Base-by-base conservation (phyloP, 2,329 filamentous ascomycete species). In the Pseudogymnoascus sp. region DNA sequence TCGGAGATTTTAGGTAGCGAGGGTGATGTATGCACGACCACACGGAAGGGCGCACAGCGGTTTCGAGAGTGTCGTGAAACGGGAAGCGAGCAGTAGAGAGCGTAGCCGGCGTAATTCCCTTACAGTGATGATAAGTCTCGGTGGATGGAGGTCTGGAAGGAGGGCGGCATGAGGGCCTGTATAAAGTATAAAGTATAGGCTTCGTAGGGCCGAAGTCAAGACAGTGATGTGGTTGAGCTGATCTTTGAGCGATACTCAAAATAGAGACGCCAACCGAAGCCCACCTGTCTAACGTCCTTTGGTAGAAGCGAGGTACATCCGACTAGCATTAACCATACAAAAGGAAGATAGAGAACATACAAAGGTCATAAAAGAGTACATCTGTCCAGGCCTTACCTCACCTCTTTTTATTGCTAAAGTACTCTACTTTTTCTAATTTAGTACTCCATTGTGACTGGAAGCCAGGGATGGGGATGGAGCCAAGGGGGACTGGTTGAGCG, bases 231-330 rank as follows among this genome's bases (percentile, higher is more conserved):
- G 50, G 26, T 57, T 57, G 50, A 57, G 50, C 50, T 57, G 50
- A 57, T 57, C 50, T 57, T 33, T 10, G 13, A 26, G n/a, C 50
- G 50, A 57, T 57, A 57, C 50, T 57, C 50, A 57, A 57, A 57
- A 57, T 57, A 57, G 50, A 31, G 50, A 57, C 50, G 50, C 28
- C 50, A 57, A 57, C 50, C 50, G 50, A 57, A 57, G 50, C 10
- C 50, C 50, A 57, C 50, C 50, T 57, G 11, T 57, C 50, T 57
- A 57, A 57, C 50, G 50, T 17, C 17, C n/a, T 57, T 19, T 57
- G 50, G 50, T 33, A 57, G 50, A 57, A 57, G 50, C 50, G 50
- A 57, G 28, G 28, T 57, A 57, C 28, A 33, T 57, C 10, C 6
- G 33, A 8, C 26, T 17, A 26, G 47, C 47, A 53, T 53, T 53